Evolutionary conservation across 305 asterid species (phyloP), one percentile per base, ranked within the genome.

Genomic region (Andrographis paniculata): DNA sequence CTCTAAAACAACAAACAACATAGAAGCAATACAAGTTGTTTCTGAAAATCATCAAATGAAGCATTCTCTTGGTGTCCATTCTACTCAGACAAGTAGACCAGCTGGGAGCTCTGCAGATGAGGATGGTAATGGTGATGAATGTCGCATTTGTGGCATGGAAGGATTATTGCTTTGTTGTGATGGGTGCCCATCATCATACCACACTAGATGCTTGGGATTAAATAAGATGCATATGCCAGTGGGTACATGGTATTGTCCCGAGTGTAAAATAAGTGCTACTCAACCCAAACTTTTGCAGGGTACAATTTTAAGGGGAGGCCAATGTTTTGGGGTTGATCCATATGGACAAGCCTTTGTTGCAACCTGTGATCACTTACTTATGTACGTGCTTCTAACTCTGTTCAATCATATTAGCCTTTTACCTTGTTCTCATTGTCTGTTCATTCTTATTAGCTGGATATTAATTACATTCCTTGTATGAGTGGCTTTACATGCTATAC

Each of bases 101-200:
- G 72, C 48, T 66, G 77, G 64, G 61, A 52, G 59, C 54, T 58
- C 66, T 21, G 62, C 45, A 37, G 94, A 74, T 48, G 84, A 84
- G 52, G 94, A 92, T 67, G 84, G 71, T 36, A 87, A 92, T 69
- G 87, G 93, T 55, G 99, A 92, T 66, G 99, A 92, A 64, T 92
- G 99, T 50, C 82, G 84, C 59, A 82, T 92, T 51, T 87, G 99
- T 68, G 93, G 99, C 63, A 92, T 92, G 99, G 99, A 92, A 45
- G 99, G 99, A 31, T 64, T 71, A 17, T 65, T 92, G 65, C 72
- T 92, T 58, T 92, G 99, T 61, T 92, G 99, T 64, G 99, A 92
- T 63, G 97, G 99, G 38, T 92, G 99, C 64, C 99, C 99, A 0
- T 78, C 83, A 35, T 77, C 93, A 36, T 92, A 76, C 66, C 99